Conservation (phyloP, 2,329 filamentous ascomycete genomes). For the Sporothrix globosa region DNA sequence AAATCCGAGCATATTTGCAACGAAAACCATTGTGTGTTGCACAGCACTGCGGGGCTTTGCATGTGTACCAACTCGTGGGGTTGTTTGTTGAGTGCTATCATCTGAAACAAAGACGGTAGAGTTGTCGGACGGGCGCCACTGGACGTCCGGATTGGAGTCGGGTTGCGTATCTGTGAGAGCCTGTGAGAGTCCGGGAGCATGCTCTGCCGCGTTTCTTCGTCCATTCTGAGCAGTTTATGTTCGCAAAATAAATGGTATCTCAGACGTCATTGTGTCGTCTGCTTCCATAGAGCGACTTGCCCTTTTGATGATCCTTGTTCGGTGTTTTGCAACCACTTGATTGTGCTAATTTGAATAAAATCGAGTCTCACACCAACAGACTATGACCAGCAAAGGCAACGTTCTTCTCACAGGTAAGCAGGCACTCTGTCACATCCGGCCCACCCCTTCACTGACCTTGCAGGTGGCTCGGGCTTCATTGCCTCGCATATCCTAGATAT, state of each 20-base stretch:
- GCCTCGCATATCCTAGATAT: slow-evolving; percentile 56
- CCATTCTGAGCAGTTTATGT: neutral
- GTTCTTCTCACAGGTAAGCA: slow-evolving; percentile 51
- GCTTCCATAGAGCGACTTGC: neutral
- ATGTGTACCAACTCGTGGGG: neutral
- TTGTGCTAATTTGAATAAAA: neutral
- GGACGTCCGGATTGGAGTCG: slow-evolving; percentile 28
- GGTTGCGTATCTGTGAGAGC: neutral
- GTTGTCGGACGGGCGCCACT: slow-evolving; percentile 28
- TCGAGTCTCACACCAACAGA: neutral
- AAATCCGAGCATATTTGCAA: neutral
- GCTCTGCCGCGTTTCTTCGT: neutral
- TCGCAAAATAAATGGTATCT: neutral
- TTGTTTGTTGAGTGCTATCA: neutral
- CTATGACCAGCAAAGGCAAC: slow-evolving; percentile 47
- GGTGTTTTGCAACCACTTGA: neutral
- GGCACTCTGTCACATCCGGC: too few relatives aligned
- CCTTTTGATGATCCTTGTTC: neutral
- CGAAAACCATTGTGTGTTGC: neutral
- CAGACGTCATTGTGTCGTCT: neutral
- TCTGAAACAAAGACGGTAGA: neutral
- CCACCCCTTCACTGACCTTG: neutral
- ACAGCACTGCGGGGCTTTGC: neutral
- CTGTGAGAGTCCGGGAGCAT: too few relatives aligned
- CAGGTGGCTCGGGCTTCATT: slow-evolving; percentile 58